Base-by-base conservation (phyloP, 1,139 yeast species). In the Saccharomycopsis crataegensis region DNA sequence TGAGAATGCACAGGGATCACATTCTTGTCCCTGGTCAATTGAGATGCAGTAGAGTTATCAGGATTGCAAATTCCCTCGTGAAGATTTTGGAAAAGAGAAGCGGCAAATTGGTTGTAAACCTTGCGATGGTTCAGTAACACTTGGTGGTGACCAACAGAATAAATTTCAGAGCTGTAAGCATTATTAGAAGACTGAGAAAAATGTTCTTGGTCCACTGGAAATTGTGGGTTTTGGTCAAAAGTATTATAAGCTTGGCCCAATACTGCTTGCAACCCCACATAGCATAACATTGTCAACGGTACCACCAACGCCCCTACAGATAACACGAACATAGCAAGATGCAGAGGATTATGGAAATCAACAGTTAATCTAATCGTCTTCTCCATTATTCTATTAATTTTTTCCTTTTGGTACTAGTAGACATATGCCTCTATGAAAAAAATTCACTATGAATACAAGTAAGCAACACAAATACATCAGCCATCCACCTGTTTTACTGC, bases 1-100 rank as follows among this genome's bases (percentile, higher is more conserved):
- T 86, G 93, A 0, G 89, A 82, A 62, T 85, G 93, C 22, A 83
- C 70, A 6, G 79, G 78, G 52, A 74, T 72, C 37, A 76, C 65
- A 40, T 71, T 66, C 0, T 79, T 79, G 60, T 79, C 82, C 51
- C 78, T 67, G 2, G 80, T 80, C 44, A 80, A 63, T 14, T 56
- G 47, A 8, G 59, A 54, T 2, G 48, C 52, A n/a, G 57, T 54
- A 12, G 55, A 42, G 33, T 51, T 54, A 34, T 40, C 46, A n/a
- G 59, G 54, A 28, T 50, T 43, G 49, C 59, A 55, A 11, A 47
- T 45, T 11, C 43, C 32, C 14, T 42, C 31, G n/a, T 44, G n/a
- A 22, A 17, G 22, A 48, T 55, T 55, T 7, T 41, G n/a, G 49
- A 53, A 55, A 6, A 55, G 12, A 7, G 8, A 1, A 7, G n/a